Conservation (phyloP, 768 basidiomycete genomes). For the Phanerodontia chrysosporium region DNA sequence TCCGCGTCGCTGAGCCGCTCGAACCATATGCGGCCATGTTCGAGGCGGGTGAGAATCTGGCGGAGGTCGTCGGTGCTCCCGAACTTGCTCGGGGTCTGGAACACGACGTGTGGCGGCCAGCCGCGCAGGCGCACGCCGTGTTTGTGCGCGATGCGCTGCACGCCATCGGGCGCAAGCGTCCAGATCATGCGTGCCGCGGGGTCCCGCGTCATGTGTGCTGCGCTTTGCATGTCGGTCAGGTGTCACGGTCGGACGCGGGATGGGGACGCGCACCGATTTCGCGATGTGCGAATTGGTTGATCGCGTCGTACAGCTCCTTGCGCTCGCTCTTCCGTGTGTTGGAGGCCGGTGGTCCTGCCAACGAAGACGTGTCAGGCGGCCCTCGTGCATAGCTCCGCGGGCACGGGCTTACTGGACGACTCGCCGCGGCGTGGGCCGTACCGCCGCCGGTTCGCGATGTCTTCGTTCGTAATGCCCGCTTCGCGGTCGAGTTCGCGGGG, state of each 20-base stretch:
- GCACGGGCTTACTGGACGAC: neutral
- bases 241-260: neutral
- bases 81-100: neutral
- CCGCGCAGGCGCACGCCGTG: neutral
- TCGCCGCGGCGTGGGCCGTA: neutral
- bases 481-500: no score
- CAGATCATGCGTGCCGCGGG: neutral
- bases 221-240: neutral
- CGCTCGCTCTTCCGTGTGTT: no score
- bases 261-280: no score
- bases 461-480: neutral
- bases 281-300: no score
- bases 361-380: neutral
- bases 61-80: neutral
- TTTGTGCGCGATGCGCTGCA: neutral
- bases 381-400: neutral
- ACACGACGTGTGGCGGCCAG: neutral
- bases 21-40: neutral
- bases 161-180: neutral
- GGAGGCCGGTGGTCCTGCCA: no score
- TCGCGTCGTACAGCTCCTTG: no score
- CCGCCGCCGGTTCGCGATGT: neutral
- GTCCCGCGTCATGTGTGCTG: neutral
- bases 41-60: neutral
- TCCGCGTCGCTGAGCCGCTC: neutral